Conservation (phyloP, 2,329 filamentous ascomycete genomes). For the Colletotrichum chlorophyti region DNA sequence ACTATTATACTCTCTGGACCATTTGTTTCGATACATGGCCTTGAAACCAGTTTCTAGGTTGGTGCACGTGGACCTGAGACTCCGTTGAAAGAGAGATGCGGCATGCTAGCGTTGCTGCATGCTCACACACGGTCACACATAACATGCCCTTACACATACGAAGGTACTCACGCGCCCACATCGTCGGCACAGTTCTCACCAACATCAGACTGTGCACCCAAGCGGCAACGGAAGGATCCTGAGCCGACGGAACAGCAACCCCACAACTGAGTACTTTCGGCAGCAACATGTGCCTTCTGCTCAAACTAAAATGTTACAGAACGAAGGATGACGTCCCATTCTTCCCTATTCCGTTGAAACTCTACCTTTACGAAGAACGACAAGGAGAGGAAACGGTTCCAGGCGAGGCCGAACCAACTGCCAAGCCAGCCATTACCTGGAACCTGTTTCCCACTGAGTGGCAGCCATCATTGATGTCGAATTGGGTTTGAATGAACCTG, state of each 20-base stretch:
- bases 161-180: background rate
- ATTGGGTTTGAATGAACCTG: slow-evolving; percentile 15
- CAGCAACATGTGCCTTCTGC: background rate
- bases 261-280: background rate
- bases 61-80: slow-evolving; percentile 25
- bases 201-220: slow-evolving; percentile 11
- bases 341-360: background rate
- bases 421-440: background rate
- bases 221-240: slow-evolving; percentile 17
- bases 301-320: slow-evolving; percentile 5
- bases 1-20: slow-evolving; percentile 27
- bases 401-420: background rate
- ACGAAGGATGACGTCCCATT: slow-evolving; percentile 4
- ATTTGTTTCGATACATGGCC: slow-evolving; percentile 23
- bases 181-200: background rate
- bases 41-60: slow-evolving; percentile 26
- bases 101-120: no score
- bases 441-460: background rate
- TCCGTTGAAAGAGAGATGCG: background rate
- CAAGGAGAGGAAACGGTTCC: background rate
- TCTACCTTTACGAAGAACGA: background rate
- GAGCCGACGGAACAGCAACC: slow-evolving; percentile 18
- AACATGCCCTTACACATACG: background rate
- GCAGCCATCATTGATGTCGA: background rate
- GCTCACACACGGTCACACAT: slow-evolving; percentile 1